Evolutionary conservation across 805 yeast genomes (phyloP).

Genomic region (Torulaspora delbrueckii): DNA sequence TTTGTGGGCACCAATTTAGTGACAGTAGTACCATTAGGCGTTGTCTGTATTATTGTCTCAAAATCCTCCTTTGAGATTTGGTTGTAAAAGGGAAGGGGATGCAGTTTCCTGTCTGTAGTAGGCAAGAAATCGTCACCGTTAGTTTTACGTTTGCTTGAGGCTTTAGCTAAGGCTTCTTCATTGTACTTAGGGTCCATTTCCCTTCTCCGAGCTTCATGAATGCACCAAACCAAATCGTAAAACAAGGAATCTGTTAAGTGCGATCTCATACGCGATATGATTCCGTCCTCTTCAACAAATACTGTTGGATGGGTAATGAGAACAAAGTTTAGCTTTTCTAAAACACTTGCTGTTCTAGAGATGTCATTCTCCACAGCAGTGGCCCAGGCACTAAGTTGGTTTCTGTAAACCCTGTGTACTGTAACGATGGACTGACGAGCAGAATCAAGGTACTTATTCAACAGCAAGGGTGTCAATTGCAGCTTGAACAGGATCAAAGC

Average conservation of each 20-base stretch:
- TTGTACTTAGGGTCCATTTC: slow-evolving; percentile 41
- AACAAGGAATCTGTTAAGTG: slow-evolving; percentile 87
- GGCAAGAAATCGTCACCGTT: slow-evolving; percentile 22
- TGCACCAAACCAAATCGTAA: slow-evolving; percentile 89
- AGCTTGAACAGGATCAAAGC: slow-evolving; percentile 75
- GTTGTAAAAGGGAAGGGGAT: slow-evolving; percentile 83
- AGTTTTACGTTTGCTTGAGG: slow-evolving; percentile 31
- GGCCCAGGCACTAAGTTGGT: slow-evolving; percentile 88
- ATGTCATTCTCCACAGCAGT: slow-evolving; percentile 79
- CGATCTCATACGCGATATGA: slow-evolving; percentile 83
- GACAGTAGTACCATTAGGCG: slow-evolving; percentile 88
- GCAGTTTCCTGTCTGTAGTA: slow-evolving; percentile 38
- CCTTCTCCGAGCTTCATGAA: slow-evolving; percentile 87
- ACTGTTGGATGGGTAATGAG: slow-evolving; percentile 83
- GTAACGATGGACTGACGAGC: slow-evolving; percentile 92
- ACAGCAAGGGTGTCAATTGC: slow-evolving; percentile 68
- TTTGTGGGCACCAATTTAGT: slow-evolving; percentile 87
- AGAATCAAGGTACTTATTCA: slow-evolving; percentile 68
- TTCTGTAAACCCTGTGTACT: slow-evolving; percentile 80
- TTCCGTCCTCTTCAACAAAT: slow-evolving; percentile 64
- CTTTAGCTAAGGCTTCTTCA: slow-evolving; percentile 31
- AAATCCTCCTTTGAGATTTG: slow-evolving; percentile 88
- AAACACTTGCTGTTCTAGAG: slow-evolving; percentile 82
- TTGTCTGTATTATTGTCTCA: slow-evolving; percentile 75
- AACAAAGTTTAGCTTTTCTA: slow-evolving; percentile 84